Percentiles rank a stretch among this genome's conserved stretches.
Evolutionary conservation across 1,284 basidiomycete genomes (phyloP).

Genomic region (Jaminaea rosea): DNA sequence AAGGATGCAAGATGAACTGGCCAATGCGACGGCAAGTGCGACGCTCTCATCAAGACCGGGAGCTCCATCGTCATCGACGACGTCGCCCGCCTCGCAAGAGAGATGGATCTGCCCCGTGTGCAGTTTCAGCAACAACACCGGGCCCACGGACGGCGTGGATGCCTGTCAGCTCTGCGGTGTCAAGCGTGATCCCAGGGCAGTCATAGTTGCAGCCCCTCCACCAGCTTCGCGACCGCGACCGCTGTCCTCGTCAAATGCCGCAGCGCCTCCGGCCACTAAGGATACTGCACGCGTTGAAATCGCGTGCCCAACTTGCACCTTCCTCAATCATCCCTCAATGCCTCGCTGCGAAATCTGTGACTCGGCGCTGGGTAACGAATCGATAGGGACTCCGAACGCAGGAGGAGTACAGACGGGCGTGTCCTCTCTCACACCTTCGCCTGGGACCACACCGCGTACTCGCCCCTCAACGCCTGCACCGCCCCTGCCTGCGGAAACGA

Average conservation of each 20-base stretch:
- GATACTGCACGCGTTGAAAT: too few relatives aligned
- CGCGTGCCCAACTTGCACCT: constrained; percentile 76
- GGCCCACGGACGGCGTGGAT: too few relatives aligned
- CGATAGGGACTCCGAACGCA: too few relatives aligned
- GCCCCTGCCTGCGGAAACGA: not conserved
- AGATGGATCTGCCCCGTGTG: constrained; percentile 39
- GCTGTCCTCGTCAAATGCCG: too few relatives aligned
- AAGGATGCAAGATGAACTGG: not conserved
- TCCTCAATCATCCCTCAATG: constrained; percentile 74
- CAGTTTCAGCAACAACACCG: constrained; percentile 26
- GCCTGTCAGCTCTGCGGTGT: constrained; percentile 28
- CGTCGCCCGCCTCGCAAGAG: too few relatives aligned
- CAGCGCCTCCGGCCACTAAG: too few relatives aligned
- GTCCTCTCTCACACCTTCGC: not conserved
- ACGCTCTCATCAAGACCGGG: too few relatives aligned
- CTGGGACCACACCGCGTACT: not conserved
- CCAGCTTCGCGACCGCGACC: too few relatives aligned
- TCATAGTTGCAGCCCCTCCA: not conserved
- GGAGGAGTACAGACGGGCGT: too few relatives aligned
- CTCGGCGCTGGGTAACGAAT: too few relatives aligned
- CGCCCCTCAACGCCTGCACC: not conserved
- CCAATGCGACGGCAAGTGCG: too few relatives aligned
- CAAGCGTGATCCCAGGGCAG: not conserved
- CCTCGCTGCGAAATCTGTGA: constrained; percentile 77
- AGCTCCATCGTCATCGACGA: too few relatives aligned